phyloP scores from a whole-genome alignment of 768 basidiomycete species.

The Tricholoma saponaceum region DNA sequence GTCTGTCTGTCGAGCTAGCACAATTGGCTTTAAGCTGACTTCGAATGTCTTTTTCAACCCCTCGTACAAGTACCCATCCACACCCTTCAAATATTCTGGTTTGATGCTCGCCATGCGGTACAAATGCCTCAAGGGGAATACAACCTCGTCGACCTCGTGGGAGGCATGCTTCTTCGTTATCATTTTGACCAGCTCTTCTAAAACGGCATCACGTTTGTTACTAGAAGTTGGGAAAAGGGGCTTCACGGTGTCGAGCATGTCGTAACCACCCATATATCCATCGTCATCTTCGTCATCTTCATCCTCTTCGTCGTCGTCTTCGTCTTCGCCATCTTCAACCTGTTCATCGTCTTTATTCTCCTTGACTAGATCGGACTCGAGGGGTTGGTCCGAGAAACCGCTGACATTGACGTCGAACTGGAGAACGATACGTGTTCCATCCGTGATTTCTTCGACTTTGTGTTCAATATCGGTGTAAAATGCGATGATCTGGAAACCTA shows the following conservation, averaged over 20 bases:
- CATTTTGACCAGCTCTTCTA: not conserved
- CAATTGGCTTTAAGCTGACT: not conserved
- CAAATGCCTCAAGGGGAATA: conserved; percentile 11
- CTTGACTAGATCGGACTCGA: too few species aligned
- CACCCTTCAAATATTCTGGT: conserved; percentile 14
- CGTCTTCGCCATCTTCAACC: too few species aligned
- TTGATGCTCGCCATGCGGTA: conserved; percentile 13
- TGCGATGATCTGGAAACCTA: conserved; percentile 4
- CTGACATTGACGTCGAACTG: conserved; percentile 10
- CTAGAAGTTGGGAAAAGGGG: not conserved
- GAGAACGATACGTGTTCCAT: conserved; percentile 14
- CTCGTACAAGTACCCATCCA: conserved; percentile 11
- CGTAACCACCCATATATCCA: not conserved
- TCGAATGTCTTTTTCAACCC: conserved; percentile 3
- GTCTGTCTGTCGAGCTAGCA: not conserved
- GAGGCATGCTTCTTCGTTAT: not conserved
- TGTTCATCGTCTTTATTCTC: too few species aligned
- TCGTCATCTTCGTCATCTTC: not conserved
- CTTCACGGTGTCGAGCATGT: not conserved
- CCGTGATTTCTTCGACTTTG: conserved; percentile 11
- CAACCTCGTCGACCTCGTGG: conserved; percentile 2
- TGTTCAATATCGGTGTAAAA: conserved; percentile 19
- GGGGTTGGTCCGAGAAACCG: too few species aligned
- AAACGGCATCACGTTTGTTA: not conserved
- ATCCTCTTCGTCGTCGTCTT: not conserved